phyloP scores from a whole-genome alignment of 352 stramenopile species.

The Globisporangium abappressorium region DNA sequence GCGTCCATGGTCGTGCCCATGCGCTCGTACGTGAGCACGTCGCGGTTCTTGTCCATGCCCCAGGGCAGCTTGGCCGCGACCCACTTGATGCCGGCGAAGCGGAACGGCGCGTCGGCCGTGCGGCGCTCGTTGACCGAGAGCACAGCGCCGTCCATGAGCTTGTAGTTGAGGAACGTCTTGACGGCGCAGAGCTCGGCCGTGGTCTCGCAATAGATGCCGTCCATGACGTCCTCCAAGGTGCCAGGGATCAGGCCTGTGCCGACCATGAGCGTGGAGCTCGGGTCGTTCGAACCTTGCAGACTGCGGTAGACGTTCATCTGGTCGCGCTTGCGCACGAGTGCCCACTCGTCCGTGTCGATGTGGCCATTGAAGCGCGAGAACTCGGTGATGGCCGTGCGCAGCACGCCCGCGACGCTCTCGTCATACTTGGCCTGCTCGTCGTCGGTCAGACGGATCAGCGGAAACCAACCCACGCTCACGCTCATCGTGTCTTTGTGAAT shows the following conservation, averaged over 20 bases:
- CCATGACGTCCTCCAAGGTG: constrained; percentile 36
- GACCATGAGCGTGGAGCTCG: constrained; percentile 15
- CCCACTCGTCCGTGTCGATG: constrained; percentile 19
- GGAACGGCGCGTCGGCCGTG: constrained; percentile 30
- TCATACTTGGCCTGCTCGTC: constrained; percentile 15
- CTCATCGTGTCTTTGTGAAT: background rate
- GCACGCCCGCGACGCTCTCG: constrained; percentile 1
- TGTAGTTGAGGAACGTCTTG: constrained; percentile 35
- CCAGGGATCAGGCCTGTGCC: constrained; percentile 13
- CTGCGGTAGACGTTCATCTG: constrained; percentile 21
- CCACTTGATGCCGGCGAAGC: constrained; percentile 54
- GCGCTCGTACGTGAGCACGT: constrained; percentile 44
- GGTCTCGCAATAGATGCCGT: constrained; percentile 40
- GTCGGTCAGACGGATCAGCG: constrained; percentile 15
- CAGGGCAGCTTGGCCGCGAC: constrained; percentile 28
- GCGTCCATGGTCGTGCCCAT: constrained; percentile 52
- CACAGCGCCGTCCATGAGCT: constrained; percentile 30
- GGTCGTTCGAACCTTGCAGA: background rate
- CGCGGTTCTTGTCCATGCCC: constrained; percentile 28
- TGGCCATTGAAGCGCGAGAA: constrained; percentile 17
- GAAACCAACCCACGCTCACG: constrained; percentile 14
- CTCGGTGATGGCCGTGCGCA: constrained; percentile 11
- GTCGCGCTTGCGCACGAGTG: constrained; percentile 15
- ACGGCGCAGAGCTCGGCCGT: constrained; percentile 35
- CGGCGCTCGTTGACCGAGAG: constrained; percentile 31